Base-by-base conservation (phyloP, 345 rosid genomes). In the Populus ilicifolia region DNA sequence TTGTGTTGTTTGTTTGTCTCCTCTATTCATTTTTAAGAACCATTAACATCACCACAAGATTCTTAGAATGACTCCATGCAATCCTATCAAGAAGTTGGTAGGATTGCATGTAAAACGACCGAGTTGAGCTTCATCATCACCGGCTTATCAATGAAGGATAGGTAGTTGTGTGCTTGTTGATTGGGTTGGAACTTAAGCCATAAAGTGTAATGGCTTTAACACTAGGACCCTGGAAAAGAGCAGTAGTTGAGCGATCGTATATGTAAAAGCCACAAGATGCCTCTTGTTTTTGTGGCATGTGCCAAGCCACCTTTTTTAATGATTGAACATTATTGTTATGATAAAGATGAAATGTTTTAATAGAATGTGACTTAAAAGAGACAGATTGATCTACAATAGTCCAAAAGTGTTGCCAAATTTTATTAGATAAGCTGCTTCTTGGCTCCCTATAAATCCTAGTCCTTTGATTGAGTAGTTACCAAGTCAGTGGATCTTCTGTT, bases 271-370 rank as follows among this genome's bases (percentile, higher is more conserved):
- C 23, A 38, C 30, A 36, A 18, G 54, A 29, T 76, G 30, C 27
- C 67, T 48, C 38, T 8, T 50, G 36, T 74, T 79, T 80, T 71
- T 16, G 70, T 67, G 75, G 80, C 84, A 80, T 74, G 86, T 85
- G 88, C 54, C 46, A 14, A 56, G 54, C 56, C 10, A 67, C 46
- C 65, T 44, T 73, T 59, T 83, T 79, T 74, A 79, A 79, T 76
- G 73, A 77, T 76, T 76, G 75, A 83, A 35, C 81, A 80, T 67
- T 52, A 80, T 83, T 69, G 73, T 56, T 7, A 13, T 3, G 50
- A 44, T 75, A 69, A 44, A 20, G 25, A 54, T 36, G 67, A 77
- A 63, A 13, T 63, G 16, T 43, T 73, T 65, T 27, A 17, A 5
- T 35, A 61, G 30, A 20, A 30, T 30, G 27, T 69, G 74, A 38